Evolutionary conservation across 257 asterid species (phyloP).

Genomic region (Plantago elongata): DNA sequence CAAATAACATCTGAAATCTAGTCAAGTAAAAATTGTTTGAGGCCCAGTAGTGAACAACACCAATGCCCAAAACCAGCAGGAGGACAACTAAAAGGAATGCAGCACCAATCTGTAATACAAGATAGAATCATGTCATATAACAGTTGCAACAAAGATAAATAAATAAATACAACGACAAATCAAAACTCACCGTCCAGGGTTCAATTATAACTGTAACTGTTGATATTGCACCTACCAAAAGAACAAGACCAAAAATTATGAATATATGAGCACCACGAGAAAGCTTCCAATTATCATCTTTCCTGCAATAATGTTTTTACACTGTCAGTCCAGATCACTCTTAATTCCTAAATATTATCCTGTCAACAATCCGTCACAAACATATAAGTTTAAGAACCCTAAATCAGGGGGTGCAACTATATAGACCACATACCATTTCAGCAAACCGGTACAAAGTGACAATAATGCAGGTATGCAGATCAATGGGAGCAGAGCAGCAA

Average conservation of each 20-base stretch:
- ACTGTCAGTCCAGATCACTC: not conserved
- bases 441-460: conserved; percentile 77
- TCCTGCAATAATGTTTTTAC: conserved; percentile 48
- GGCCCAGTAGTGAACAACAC: conserved; percentile 97
- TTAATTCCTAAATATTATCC: too few relatives aligned
- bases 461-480: conserved; percentile 88
- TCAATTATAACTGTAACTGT: conserved; percentile 64
- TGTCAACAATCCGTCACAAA: too few relatives aligned
- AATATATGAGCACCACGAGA: conserved; percentile 80
- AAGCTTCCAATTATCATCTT: conserved; percentile 96
- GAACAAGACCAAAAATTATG: conserved; percentile 69
- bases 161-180: conserved; percentile 7
- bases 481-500: conserved; percentile 93
- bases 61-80: conserved; percentile 84
- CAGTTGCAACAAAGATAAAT: conserved; percentile 17
- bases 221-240: conserved; percentile 85
- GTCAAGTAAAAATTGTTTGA: conserved; percentile 96
- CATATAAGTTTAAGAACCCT: conserved; percentile 11
- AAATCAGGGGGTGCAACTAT: conserved; percentile 6
- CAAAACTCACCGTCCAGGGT: conserved; percentile 82
- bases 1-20: conserved; percentile 83
- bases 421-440: conserved; percentile 72
- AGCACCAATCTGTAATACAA: conserved; percentile 77
- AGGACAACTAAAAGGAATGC: conserved; percentile 89
- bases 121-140: conserved; percentile 18